Evolutionary conservation across 106 monocot genomes (phyloP).

Genomic region (Dioscorea zingiberensis): DNA sequence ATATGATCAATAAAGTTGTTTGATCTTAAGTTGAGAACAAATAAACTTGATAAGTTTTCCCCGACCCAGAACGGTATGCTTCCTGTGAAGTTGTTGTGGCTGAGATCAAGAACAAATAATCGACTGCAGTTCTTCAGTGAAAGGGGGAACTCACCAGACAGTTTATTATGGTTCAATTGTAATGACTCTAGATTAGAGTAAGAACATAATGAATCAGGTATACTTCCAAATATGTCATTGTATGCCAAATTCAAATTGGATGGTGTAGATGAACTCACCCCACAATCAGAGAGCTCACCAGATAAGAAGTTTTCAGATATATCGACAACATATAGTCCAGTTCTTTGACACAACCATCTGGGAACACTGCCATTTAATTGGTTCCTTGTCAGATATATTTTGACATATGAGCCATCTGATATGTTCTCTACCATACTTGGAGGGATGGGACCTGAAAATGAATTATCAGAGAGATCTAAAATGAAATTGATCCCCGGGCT

Average conservation of each 20-base stretch:
- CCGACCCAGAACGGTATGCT: slow-evolving; percentile 20
- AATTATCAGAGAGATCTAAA: too few species aligned
- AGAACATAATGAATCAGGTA: neutral
- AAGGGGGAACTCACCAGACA: neutral
- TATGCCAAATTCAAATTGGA: neutral
- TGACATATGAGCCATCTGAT: too few species aligned
- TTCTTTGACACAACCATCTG: neutral
- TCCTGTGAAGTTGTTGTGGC: slow-evolving; percentile 24
- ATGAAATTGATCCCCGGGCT: too few species aligned
- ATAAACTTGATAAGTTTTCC: slow-evolving; percentile 4
- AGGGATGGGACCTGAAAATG: too few species aligned
- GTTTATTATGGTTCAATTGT: slow-evolving; percentile 7
- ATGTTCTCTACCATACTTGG: neutral
- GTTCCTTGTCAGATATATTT: neutral
- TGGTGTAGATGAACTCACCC: neutral
- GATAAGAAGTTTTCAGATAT: neutral
- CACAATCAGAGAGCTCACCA: neutral
- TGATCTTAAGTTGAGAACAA: slow-evolving; percentile 8
- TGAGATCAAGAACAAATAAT: slow-evolving; percentile 17
- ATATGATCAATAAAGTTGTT: slow-evolving; percentile 21
- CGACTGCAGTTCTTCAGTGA: neutral
- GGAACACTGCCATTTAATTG: neutral
- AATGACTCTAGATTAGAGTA: neutral
- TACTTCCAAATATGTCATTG: neutral
- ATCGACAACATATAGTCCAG: neutral